Percentiles rank a stretch among this genome's conserved stretches.
phyloP scores from a whole-genome alignment of 2,329 filamentous ascomycete species.

The Calonectria honghensis region DNA sequence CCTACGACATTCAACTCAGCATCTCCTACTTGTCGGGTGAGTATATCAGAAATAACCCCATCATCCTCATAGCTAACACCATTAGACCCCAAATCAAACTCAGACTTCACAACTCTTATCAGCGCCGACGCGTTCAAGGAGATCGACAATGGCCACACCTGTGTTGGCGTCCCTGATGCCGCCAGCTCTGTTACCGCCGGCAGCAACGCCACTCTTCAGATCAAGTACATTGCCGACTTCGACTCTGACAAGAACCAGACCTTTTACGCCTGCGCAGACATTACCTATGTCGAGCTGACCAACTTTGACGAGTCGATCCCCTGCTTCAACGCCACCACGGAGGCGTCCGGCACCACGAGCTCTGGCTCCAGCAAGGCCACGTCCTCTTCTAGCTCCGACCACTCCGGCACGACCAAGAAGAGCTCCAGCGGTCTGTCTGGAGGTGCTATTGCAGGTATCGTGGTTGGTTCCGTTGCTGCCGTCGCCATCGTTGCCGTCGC shows the following conservation, averaged over 20 bases:
- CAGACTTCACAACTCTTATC: conserved; percentile 64
- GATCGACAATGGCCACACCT: conserved; percentile 67
- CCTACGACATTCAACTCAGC: conserved; percentile 71
- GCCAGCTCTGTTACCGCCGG: conserved; percentile 62
- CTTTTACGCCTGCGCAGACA: conserved; percentile 70
- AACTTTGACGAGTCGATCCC: conserved; percentile 59
- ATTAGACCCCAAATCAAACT: conserved; percentile 62
- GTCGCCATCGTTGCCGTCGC: conserved; percentile 76
- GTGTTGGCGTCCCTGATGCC: conserved; percentile 62
- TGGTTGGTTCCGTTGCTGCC: conserved; percentile 80
- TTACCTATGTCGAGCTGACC: conserved; percentile 63
- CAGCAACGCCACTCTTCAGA: conserved; percentile 68
- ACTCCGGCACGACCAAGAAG: conserved; percentile 37
- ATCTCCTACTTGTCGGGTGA: conserved; percentile 72
- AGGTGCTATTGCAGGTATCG: conserved; percentile 84
- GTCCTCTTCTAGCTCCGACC: conserved; percentile 42
- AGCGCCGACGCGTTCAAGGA: conserved; percentile 59
- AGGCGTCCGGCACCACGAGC: conserved; percentile 37
- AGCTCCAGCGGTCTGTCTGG: conserved; percentile 70
- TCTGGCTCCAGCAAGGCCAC: conserved; percentile 30
- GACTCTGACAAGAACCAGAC: conserved; percentile 64
- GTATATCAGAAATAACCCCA: conserved; percentile 31
- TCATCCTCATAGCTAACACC: background rate
- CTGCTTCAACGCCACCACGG: conserved; percentile 66
- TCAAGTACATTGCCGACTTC: conserved; percentile 68